A percentile compares a stretch with the other conserved stretches of the same genome.
phyloP scores from a whole-genome alignment of 2,329 filamentous ascomycete species.

The Dothideomycetes sp. region DNA sequence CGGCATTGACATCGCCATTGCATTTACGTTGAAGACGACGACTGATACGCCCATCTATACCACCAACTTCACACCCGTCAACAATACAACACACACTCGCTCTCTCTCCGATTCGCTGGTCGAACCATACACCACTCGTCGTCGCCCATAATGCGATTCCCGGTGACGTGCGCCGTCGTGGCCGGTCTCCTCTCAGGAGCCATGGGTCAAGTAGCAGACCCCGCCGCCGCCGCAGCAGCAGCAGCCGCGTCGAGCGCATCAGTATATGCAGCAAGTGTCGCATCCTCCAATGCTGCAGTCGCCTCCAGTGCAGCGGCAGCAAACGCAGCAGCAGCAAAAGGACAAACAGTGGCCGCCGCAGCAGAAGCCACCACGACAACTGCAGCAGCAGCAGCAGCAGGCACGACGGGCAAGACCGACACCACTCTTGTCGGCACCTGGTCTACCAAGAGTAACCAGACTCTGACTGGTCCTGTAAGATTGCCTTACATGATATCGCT shows the following conservation, averaged over 20 bases:
- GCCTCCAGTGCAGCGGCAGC: too few species aligned
- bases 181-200: slow-evolving; percentile 12
- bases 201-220: not conserved
- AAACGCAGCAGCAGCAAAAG: not conserved
- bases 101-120: not conserved
- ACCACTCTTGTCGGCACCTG: slow-evolving; percentile 54
- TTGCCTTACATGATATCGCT: slow-evolving; percentile 6
- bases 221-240: not conserved
- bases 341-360: not conserved
- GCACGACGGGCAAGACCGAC: slow-evolving; percentile 3
- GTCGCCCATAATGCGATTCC: not conserved
- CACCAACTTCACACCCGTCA: too few species aligned
- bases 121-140: not conserved
- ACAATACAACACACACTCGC: too few species aligned
- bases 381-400: slow-evolving; percentile 4
- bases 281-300: too few species aligned
- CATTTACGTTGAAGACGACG: too few species aligned
- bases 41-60: too few species aligned
- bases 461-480: slow-evolving; percentile 58
- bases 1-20: too few species aligned
- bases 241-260: too few species aligned
- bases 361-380: too few species aligned
- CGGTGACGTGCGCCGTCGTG: slow-evolving; percentile 13
- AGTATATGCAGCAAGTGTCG: slow-evolving; percentile 2
- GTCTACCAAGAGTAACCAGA: slow-evolving; percentile 59